Percentiles rank a stretch among this genome's conserved stretches.
These are phyloP conservation scores for Jackrogersella minutella DNA, from an alignment of 495 filamentous ascomycete genomes.

Conservation along the genomic window DNA sequence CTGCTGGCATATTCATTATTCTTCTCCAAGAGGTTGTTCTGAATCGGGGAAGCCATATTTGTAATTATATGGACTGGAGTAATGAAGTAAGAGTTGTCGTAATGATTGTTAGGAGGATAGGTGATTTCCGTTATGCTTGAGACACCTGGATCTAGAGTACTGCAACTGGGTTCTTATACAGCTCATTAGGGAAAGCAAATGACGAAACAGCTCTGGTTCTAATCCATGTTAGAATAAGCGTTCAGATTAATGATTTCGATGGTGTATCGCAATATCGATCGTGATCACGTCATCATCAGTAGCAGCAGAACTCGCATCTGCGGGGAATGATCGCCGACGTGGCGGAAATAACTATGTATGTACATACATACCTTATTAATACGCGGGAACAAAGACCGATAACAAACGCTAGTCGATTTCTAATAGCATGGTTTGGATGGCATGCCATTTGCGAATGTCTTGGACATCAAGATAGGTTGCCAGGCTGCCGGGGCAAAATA, in stretches of 20 bases:
- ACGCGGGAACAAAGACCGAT: slow-evolving; percentile 29
- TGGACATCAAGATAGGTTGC: too few relatives aligned
- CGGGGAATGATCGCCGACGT: slow-evolving; percentile 35
- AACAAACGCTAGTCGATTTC: not conserved
- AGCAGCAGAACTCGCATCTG: slow-evolving; percentile 1
- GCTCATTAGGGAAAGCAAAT: not conserved
- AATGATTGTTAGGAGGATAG: not conserved
- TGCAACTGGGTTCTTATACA: slow-evolving; percentile 14
- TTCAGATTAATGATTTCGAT: slow-evolving; percentile 3
- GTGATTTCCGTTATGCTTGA: not conserved
- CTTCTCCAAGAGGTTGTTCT: slow-evolving; percentile 62
- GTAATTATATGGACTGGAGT: too few relatives aligned
- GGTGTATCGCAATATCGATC: slow-evolving; percentile 30
- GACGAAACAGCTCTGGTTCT: slow-evolving; percentile 5
- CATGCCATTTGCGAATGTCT: too few relatives aligned
- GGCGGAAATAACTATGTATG: slow-evolving; percentile 21
- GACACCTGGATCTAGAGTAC: not conserved
- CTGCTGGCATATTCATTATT: slow-evolving; percentile 68
- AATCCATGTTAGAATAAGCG: not conserved
- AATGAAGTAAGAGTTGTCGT: too few relatives aligned
- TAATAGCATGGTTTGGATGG: too few relatives aligned
- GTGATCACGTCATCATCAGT: slow-evolving; percentile 35
- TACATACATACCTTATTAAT: too few relatives aligned
- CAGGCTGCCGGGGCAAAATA: too few relatives aligned
- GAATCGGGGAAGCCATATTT: slow-evolving; percentile 49